phyloP scores from a whole-genome alignment of 371 early-diverging fungal species.

The Actinomortierella wolfii region DNA sequence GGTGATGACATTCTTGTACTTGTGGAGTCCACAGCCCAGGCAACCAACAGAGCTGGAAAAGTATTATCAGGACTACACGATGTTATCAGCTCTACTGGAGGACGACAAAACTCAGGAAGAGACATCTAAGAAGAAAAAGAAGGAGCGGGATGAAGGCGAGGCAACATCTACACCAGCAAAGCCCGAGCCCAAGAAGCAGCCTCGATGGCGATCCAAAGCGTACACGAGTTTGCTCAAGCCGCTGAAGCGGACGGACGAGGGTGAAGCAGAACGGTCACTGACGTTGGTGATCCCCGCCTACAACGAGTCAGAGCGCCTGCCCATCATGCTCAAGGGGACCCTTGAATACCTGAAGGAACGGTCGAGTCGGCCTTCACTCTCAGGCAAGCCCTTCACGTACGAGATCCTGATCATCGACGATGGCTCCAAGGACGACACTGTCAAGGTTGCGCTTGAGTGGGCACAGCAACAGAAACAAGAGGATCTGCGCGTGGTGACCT shows the following conservation, averaged over 20 bases:
- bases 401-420: slow-evolving; percentile 94
- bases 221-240: slow-evolving; percentile 23
- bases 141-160: neutral
- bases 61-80: slow-evolving; percentile 34
- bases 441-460: slow-evolving; percentile 66
- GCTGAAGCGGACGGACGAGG: slow-evolving; percentile 26
- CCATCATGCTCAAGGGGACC: slow-evolving; percentile 83
- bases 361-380: slow-evolving; percentile 7
- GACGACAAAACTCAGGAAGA: slow-evolving; percentile 33
- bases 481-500: slow-evolving; percentile 75
- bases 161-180: neutral
- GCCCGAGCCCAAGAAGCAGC: slow-evolving; percentile 18
- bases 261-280: slow-evolving; percentile 37
- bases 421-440: slow-evolving; percentile 82
- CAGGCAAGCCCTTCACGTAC: slow-evolving; percentile 58
- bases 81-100: slow-evolving; percentile 28
- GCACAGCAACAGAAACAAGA: slow-evolving; percentile 58
- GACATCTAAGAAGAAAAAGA: slow-evolving; percentile 14
- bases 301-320: slow-evolving; percentile 86
- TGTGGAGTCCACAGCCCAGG: slow-evolving; percentile 34
- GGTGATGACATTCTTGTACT: slow-evolving; percentile 32
- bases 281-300: slow-evolving; percentile 91
- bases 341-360: slow-evolving; percentile 63
- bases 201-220: slow-evolving; percentile 30
- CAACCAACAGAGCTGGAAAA: slow-evolving; percentile 25